Conservation (phyloP, 345 rosid species). For the Arabidopsis suecica region DNA sequence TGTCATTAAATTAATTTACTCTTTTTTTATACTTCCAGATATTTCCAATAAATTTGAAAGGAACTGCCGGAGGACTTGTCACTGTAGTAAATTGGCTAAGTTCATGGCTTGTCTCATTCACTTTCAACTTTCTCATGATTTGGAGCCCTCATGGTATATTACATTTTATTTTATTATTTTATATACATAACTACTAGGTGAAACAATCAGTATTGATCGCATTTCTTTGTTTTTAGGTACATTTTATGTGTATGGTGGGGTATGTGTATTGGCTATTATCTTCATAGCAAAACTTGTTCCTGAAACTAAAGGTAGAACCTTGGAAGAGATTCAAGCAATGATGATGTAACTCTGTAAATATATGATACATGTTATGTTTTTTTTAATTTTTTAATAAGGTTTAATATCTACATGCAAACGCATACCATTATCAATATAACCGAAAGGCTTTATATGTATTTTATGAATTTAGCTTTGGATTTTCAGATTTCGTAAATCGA, state of each 20-base stretch:
- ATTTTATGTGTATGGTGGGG: slow-evolving; percentile 49
- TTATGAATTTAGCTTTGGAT: too few relatives aligned
- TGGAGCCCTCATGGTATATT: slow-evolving; percentile 56
- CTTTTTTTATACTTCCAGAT: slow-evolving; percentile 31
- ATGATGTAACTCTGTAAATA: slow-evolving; percentile 15
- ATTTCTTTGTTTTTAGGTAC: slow-evolving; percentile 41
- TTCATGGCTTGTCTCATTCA: slow-evolving; percentile 52
- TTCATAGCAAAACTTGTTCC: slow-evolving; percentile 55
- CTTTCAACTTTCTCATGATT: slow-evolving; percentile 50
- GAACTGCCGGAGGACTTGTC: slow-evolving; percentile 55
- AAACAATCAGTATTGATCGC: not conserved
- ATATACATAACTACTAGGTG: not conserved
- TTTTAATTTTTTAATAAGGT: not conserved
- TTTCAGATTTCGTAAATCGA: too few relatives aligned
- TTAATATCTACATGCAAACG: not conserved
- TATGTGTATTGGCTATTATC: slow-evolving; percentile 45
- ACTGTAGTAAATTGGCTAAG: slow-evolving; percentile 50
- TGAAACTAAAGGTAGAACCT: slow-evolving; percentile 57
- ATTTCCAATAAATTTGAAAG: slow-evolving; percentile 59
- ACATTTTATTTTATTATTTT: not conserved
- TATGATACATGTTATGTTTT: not conserved
- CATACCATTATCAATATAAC: not conserved
- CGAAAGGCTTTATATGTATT: too few relatives aligned
- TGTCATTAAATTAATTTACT: not conserved
- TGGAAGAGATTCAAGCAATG: slow-evolving; percentile 60